phyloP scores from a whole-genome alignment of 805 yeast species.

The Candida nitratophila region DNA sequence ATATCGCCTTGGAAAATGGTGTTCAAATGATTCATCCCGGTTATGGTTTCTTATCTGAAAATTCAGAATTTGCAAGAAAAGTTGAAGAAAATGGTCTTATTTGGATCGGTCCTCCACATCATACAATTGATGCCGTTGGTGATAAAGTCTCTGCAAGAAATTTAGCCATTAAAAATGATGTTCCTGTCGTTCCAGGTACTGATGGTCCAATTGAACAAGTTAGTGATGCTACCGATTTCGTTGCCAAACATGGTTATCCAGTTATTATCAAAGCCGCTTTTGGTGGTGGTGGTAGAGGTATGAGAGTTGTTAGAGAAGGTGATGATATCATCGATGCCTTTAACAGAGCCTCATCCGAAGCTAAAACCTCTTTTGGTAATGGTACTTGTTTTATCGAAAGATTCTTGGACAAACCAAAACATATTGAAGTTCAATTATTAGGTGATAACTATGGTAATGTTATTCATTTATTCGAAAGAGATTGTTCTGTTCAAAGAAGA shows the following conservation, averaged over 20 bases:
- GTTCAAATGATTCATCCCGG: slow-evolving; percentile 93
- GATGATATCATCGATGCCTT: slow-evolving; percentile 90
- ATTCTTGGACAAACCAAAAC: slow-evolving; percentile 91
- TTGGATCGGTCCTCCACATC: slow-evolving; percentile 91
- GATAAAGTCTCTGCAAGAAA: slow-evolving; percentile 94
- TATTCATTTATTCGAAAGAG: slow-evolving; percentile 93
- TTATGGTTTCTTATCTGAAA: slow-evolving; percentile 85
- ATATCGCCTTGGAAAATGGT: slow-evolving; percentile 68
- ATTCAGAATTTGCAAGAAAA: slow-evolving; percentile 87
- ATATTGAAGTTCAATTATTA: slow-evolving; percentile 92
- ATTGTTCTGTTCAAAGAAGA: slow-evolving; percentile 99
- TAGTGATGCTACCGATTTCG: slow-evolving; percentile 75
- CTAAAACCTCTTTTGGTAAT: slow-evolving; percentile 92
- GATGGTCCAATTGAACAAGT: slow-evolving; percentile 89
- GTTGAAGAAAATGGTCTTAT: slow-evolving; percentile 87
- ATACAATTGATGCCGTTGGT: slow-evolving; percentile 90
- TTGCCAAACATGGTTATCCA: slow-evolving; percentile 81
- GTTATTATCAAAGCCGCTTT: slow-evolving; percentile 98
- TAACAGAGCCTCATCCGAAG: slow-evolving; percentile 89
- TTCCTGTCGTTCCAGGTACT: slow-evolving; percentile 96
- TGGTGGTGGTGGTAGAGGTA: slow-evolving; percentile 99
- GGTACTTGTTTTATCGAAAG: slow-evolving; percentile 98
- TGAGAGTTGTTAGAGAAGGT: slow-evolving; percentile 97
- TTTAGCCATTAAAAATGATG: slow-evolving; percentile 73
- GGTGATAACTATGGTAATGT: slow-evolving; percentile 95